Conservation (phyloP, 2,329 filamentous ascomycete genomes). For the Botryosphaeria agaves region DNA sequence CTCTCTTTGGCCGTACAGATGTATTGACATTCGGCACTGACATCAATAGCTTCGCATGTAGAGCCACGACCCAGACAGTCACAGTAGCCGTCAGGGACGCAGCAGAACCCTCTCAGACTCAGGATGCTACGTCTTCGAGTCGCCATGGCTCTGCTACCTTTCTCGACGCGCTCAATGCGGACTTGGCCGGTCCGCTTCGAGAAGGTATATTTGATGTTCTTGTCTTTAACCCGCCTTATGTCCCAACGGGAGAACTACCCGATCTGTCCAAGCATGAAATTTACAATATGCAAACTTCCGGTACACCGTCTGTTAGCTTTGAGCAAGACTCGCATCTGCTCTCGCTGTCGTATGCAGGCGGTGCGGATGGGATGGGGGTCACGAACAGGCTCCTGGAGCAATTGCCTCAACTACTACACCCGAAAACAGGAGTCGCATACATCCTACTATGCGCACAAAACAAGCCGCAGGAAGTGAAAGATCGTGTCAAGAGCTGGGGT, state of each 20-base stretch:
- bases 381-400: constrained; percentile 61
- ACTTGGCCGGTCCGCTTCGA: constrained; percentile 48
- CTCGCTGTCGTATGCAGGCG: constrained; percentile 76
- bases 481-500: constrained; percentile 31
- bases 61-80: constrained; percentile 56
- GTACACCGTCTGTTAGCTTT: constrained; percentile 29
- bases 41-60: constrained; percentile 70
- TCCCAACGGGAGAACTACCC: constrained; percentile 67
- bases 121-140: background rate
- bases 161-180: constrained; percentile 49
- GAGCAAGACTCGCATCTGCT: constrained; percentile 73
- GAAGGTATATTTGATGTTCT: constrained; percentile 55
- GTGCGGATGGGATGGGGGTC: constrained; percentile 81
- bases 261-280: constrained; percentile 22
- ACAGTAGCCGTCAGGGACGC: constrained; percentile 25
- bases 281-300: constrained; percentile 11
- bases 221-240: constrained; percentile 94
- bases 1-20: constrained; percentile 54
- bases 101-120: background rate
- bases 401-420: constrained; percentile 46
- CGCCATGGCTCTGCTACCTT: constrained; percentile 28
- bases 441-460: constrained; percentile 84
- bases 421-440: constrained; percentile 62
- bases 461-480: constrained; percentile 57
- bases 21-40: constrained; percentile 65